A percentile compares a stretch with the other conserved stretches of the same genome.
These are phyloP conservation scores for Hemileccinum impolitum DNA, from an alignment of 768 basidiomycete genomes.

Conservation along the genomic window DNA sequence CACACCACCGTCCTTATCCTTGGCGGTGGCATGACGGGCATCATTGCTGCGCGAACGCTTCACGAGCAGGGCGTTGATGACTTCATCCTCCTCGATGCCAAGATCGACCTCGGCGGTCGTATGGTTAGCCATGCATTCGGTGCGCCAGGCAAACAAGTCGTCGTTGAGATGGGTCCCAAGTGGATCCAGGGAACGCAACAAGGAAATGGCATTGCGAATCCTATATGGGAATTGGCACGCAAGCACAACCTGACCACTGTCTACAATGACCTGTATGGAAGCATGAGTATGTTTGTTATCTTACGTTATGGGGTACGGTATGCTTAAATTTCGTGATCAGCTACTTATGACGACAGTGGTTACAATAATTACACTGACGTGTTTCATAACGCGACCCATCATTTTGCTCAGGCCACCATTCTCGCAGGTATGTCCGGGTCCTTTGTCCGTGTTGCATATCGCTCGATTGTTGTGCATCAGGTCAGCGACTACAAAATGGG, in stretches of 20 bases:
- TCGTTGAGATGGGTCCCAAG: conserved; percentile 57
- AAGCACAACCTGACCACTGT: conserved; percentile 48
- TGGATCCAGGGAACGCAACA: conserved; percentile 58
- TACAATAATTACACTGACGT: conserved; percentile 42
- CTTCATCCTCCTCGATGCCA: conserved; percentile 60
- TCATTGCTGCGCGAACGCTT: conserved; percentile 61
- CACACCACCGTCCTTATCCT: conserved; percentile 50
- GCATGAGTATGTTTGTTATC: conserved; percentile 36
- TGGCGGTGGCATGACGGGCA: conserved; percentile 64
- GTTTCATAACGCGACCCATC: conserved; percentile 38
- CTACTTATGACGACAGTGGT: conserved; percentile 52
- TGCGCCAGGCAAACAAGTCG: conserved; percentile 31
- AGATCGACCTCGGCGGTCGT: conserved; percentile 60
- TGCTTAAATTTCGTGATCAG: conserved; percentile 24
- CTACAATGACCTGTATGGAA: conserved; percentile 42
- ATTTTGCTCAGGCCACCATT: conserved; percentile 40
- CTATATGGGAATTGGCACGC: conserved; percentile 51
- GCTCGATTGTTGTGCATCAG: conserved; percentile 19
- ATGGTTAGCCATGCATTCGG: conserved; percentile 50
- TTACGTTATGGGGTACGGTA: background rate
- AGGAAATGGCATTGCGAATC: conserved; percentile 51
- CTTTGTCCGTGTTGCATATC: conserved; percentile 43
- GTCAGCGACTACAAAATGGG: conserved; percentile 10
- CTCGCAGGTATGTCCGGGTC: conserved; percentile 40
- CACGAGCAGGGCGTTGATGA: conserved; percentile 51